These are phyloP conservation scores for Cercospora zeina DNA, from an alignment of 2,329 filamentous ascomycete species.

Conservation along the genomic window DNA sequence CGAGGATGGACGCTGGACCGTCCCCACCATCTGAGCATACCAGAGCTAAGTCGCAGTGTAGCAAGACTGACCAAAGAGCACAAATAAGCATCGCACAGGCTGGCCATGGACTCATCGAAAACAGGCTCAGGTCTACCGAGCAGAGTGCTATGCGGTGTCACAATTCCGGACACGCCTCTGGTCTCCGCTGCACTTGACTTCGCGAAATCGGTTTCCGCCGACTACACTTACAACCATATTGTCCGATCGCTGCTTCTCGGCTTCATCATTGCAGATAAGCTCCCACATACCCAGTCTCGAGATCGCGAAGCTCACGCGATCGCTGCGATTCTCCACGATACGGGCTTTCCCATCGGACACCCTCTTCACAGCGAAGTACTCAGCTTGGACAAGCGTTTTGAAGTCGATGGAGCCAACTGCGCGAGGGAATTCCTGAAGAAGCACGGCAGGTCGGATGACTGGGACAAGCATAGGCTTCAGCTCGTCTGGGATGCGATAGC, in stretches of 20 bases:
- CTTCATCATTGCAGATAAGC: conserved; percentile 40
- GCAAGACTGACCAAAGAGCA: not conserved
- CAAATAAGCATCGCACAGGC: not conserved
- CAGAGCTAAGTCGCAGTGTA: not conserved
- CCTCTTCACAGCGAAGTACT: conserved; percentile 47
- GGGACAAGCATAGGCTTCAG: conserved; percentile 48
- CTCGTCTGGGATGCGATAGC: conserved; percentile 55
- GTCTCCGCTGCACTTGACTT: conserved; percentile 42
- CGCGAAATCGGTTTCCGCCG: conserved; percentile 36
- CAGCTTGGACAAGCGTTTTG: conserved; percentile 51
- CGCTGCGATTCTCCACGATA: conserved; percentile 40
- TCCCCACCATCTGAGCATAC: not conserved
- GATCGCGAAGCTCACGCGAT: conserved; percentile 30
- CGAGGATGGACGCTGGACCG: not conserved
- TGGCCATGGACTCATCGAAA: not conserved
- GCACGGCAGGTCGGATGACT: conserved; percentile 34
- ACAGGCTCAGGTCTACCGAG: not conserved
- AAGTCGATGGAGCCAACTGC: conserved; percentile 53
- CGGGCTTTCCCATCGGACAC: conserved; percentile 45
- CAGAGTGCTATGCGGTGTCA: conserved; percentile 36
- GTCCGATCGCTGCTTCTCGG: conserved; percentile 44
- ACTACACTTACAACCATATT: conserved; percentile 45
- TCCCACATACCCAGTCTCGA: conserved; percentile 33
- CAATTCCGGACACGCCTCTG: conserved; percentile 42
- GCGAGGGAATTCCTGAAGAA: conserved; percentile 45